Conservation (phyloP, 2,329 filamentous ascomycete species). For the Teratosphaeria epicoccoides region DNA sequence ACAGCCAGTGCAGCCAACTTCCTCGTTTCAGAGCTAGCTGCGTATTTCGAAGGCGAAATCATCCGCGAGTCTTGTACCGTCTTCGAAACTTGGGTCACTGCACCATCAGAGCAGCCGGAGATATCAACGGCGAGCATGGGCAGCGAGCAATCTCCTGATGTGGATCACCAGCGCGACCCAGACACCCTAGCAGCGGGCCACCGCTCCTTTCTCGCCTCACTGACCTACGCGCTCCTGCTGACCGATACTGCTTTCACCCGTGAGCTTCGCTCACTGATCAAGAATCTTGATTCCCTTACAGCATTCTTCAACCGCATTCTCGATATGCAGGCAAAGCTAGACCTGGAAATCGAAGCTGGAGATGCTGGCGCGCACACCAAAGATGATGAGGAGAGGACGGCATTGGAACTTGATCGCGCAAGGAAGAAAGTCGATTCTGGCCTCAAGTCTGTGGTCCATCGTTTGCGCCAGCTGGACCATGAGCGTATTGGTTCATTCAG, state of each 20-base stretch:
- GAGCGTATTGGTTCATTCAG: slow-evolving; percentile 28
- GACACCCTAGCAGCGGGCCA: slow-evolving; percentile 76
- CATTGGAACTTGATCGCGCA: slow-evolving; percentile 52
- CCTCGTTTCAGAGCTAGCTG: slow-evolving; percentile 76
- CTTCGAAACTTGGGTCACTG: slow-evolving; percentile 57
- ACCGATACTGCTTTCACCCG: slow-evolving; percentile 55
- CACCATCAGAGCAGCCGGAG: slow-evolving; percentile 7
- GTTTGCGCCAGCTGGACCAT: slow-evolving; percentile 51
- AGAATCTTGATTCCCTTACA: slow-evolving; percentile 70
- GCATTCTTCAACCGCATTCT: slow-evolving; percentile 67
- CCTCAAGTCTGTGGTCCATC: slow-evolving; percentile 51
- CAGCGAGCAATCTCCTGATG: background rate
- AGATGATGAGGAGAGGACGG: slow-evolving; percentile 61
- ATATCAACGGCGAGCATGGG: background rate
- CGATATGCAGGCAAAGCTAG: slow-evolving; percentile 63
- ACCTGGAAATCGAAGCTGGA: slow-evolving; percentile 71
- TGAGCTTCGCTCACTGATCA: slow-evolving; percentile 54
- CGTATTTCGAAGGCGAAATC: slow-evolving; percentile 83
- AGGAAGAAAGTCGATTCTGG: slow-evolving; percentile 55
- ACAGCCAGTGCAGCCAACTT: slow-evolving; percentile 80
- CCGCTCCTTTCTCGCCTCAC: slow-evolving; percentile 58
- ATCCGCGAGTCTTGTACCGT: slow-evolving; percentile 70
- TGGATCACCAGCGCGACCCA: slow-evolving; percentile 54
- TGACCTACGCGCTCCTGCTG: slow-evolving; percentile 57
- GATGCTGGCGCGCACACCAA: slow-evolving; percentile 45